Evolutionary conservation across 768 basidiomycete genomes (phyloP).

Genomic region (Lactarius hatsudake): DNA sequence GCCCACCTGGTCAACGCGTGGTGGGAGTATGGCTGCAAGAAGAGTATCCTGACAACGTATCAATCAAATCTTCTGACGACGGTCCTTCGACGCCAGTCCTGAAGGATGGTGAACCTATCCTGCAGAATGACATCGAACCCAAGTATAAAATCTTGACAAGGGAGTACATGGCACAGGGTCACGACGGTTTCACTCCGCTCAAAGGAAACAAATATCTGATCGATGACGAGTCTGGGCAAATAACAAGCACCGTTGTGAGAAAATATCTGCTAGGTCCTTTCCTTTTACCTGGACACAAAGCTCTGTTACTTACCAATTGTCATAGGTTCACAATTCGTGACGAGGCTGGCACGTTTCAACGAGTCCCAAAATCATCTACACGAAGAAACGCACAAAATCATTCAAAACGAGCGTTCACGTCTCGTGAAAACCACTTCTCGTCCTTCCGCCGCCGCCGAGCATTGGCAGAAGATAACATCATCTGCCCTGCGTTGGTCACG

Average conservation of each 20-base stretch:
- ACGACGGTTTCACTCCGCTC: conserved; percentile 76
- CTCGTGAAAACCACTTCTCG: conserved; percentile 19
- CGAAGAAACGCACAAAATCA: conserved; percentile 42
- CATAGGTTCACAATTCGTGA: conserved; percentile 71
- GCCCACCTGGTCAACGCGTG: conserved; percentile 67
- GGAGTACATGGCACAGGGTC: conserved; percentile 80
- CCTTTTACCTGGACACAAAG: not conserved
- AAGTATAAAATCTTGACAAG: conserved; percentile 82
- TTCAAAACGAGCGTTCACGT: conserved; percentile 46
- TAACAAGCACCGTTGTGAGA: conserved; percentile 76
- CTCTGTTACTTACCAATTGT: not conserved
- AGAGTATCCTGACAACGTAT: conserved; percentile 28
- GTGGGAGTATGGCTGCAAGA: conserved; percentile 62
- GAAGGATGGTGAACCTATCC: conserved; percentile 53
- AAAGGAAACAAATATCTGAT: conserved; percentile 66
- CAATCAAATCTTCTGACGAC: conserved; percentile 26
- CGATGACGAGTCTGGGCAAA: conserved; percentile 78
- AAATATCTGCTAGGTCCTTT: conserved; percentile 74
- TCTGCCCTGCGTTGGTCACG: conserved; percentile 44
- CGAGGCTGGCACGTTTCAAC: conserved; percentile 50
- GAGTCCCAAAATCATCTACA: conserved; percentile 38
- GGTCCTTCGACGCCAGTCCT: conserved; percentile 31
- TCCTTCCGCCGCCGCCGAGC: conserved; percentile 35
- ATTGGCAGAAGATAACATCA: conserved; percentile 49
- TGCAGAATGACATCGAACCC: conserved; percentile 47